Conservation (phyloP, 2,329 filamentous ascomycete species). For the Emericellopsis atlantica region DNA sequence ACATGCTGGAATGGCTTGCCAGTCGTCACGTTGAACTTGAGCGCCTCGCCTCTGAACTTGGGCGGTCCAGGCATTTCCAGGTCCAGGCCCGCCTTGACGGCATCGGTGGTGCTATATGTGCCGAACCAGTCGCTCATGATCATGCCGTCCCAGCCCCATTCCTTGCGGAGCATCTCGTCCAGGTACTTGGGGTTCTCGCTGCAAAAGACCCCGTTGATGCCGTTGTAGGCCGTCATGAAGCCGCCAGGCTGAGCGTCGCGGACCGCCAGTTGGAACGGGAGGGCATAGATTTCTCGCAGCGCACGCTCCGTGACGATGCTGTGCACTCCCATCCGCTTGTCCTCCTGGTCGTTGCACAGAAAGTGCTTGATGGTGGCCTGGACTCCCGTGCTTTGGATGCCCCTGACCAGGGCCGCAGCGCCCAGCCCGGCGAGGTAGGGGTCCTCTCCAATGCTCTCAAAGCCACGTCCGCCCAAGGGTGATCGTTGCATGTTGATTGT, state of each 20-base stretch:
- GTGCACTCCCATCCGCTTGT: conserved; percentile 42
- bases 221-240: conserved; percentile 49
- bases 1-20: conserved; percentile 43
- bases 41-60: conserved; percentile 34
- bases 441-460: conserved; percentile 47
- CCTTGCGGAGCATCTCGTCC: conserved; percentile 35
- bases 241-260: conserved; percentile 36
- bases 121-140: conserved; percentile 50
- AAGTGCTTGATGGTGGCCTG: conserved; percentile 49
- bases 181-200: conserved; percentile 39
- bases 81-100: conserved; percentile 38
- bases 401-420: conserved; percentile 37
- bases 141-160: conserved; percentile 45
- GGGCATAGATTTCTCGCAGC: conserved; percentile 43
- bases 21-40: conserved; percentile 38
- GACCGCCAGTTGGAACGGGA: conserved; percentile 45
- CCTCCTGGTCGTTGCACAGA: conserved; percentile 49
- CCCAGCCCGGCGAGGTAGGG: conserved; percentile 42
- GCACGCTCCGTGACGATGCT: conserved; percentile 41
- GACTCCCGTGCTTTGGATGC: conserved; percentile 43
- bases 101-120: conserved; percentile 39
- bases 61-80: conserved; percentile 48
- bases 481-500: conserved; percentile 52
- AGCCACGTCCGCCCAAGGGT: conserved; percentile 46
- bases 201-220: conserved; percentile 42